A percentile compares a stretch with the other conserved stretches of the same genome.
Conservation (phyloP, 108 stramenopile species). For the Bacterosira constricta region DNA sequence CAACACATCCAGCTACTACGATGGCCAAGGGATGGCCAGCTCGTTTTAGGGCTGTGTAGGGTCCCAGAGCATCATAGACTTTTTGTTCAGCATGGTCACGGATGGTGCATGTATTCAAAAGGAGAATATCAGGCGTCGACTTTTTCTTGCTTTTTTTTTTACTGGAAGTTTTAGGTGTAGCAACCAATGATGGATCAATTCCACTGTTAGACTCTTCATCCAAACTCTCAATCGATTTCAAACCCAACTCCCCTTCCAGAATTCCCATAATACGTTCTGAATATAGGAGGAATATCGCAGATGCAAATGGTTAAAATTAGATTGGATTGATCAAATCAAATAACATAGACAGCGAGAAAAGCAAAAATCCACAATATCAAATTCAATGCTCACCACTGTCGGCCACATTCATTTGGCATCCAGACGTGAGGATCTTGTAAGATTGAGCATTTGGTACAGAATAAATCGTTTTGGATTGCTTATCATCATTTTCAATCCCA, state of each 20-base stretch:
- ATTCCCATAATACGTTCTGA: constrained; percentile 92
- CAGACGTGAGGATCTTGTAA: constrained; percentile 79
- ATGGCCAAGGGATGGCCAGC: constrained; percentile 84
- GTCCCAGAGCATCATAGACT: constrained; percentile 78
- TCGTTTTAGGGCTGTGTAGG: constrained; percentile 81
- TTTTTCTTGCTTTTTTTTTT: constrained; percentile 25
- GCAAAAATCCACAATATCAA: too few species aligned
- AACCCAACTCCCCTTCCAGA: constrained; percentile 62
- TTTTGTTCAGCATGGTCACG: constrained; percentile 91
- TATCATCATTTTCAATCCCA: constrained; percentile 24
- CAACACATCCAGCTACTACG: constrained; percentile 96
- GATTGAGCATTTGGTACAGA: constrained; percentile 43
- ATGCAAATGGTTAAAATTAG: too few species aligned
- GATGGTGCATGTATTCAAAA: constrained; percentile 88
- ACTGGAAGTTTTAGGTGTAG: constrained; percentile 5
- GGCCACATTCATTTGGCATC: constrained; percentile 96
- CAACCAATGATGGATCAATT: constrained; percentile 18
- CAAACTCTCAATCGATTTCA: constrained; percentile 11
- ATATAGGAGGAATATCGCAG: too few species aligned
- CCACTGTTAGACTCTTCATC: constrained; percentile 13
- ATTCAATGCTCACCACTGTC: too few species aligned
- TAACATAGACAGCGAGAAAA: too few species aligned
- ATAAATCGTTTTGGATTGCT: constrained; percentile 30
- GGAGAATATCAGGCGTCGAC: constrained; percentile 65
- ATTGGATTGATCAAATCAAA: too few species aligned